Evolutionary conservation across 208 protist genomes (phyloP), one percentile per base, ranked within the genome.

Genomic region (Leishmania amazonensis): DNA sequence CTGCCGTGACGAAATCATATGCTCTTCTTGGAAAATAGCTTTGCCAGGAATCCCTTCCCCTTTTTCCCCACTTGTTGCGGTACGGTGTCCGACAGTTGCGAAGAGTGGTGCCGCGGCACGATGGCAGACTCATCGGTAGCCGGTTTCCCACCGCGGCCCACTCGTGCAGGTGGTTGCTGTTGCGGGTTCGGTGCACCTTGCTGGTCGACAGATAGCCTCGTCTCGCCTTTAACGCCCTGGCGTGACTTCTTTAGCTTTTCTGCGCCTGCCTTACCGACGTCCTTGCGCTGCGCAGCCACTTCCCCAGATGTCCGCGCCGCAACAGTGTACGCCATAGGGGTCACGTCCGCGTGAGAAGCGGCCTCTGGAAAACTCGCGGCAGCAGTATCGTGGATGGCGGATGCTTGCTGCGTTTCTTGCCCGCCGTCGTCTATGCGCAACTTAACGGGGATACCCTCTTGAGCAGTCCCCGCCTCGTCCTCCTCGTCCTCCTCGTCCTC

Each of bases 21-120:
- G 53, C 76, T 75, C 21, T 73, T 83, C 80, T 75, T 85, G 64
- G n/a, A 71, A 70, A 87, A 87, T 1, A 87, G 17, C 42, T 77
- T 88, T 24, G 74, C 76, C 19, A 85, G 65, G 45, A 88, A 72
- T 49, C n/a, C 68, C 45, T 60, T 79, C 42, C 67, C 75, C 57
- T 83, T 70, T 53, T 67, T 58, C 1, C 42, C n/a, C 49, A 47
- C 67, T 45, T 45, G 65, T 7, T 65, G 51, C 11, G 40, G 40
- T 45, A 31, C 31, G 6, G 53, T 0, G 51, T 24, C 73, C 17
- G 53, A 28, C 28, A 19, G 42, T 9, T 19, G n/a, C 35, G 73
- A 35, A 54, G 35, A 60, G 9, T 28, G 13, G 31, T 51, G 73
- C 73, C n/a, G 47, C 53, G n/a, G 1, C 49, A 31, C 73, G n/a